Evolutionary conservation across 2,329 filamentous ascomycete genomes (phyloP).

Genomic region (Ceratocystis papillata): DNA sequence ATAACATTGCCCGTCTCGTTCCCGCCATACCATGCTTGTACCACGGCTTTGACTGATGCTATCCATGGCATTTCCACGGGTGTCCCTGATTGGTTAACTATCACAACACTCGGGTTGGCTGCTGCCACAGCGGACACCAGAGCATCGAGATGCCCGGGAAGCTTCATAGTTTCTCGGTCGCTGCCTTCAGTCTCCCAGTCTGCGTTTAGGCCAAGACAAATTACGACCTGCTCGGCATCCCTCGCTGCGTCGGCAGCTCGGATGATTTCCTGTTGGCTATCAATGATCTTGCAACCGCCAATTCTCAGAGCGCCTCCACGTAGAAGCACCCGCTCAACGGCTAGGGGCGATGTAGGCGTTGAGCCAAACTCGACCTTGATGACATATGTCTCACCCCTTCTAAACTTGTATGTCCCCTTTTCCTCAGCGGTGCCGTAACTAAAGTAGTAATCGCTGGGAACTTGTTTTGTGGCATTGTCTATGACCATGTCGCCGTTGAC

Average conservation of each 20-base stretch:
- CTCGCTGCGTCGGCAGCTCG: constrained; percentile 58
- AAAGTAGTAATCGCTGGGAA: constrained; percentile 53
- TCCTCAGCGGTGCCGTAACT: constrained; percentile 54
- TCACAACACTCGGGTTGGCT: constrained; percentile 57
- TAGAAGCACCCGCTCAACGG: constrained; percentile 41
- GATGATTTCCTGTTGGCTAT: constrained; percentile 48
- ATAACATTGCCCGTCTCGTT: constrained; percentile 76
- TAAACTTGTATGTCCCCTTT: constrained; percentile 46
- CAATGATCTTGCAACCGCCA: constrained; percentile 49
- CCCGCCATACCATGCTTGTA: constrained; percentile 80
- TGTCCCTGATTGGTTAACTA: constrained; percentile 69
- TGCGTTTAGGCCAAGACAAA: constrained; percentile 66
- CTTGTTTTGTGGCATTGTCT: constrained; percentile 55
- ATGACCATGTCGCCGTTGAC: constrained; percentile 53
- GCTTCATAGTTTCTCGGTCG: constrained; percentile 66
- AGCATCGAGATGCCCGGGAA: constrained; percentile 61
- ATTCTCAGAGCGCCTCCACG: constrained; percentile 52
- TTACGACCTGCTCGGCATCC: constrained; percentile 62
- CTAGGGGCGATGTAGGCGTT: constrained; percentile 46
- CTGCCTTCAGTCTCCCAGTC: constrained; percentile 74
- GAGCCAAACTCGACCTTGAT: constrained; percentile 51
- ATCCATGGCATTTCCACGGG: constrained; percentile 64
- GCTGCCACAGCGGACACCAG: constrained; percentile 56
- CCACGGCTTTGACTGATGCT: constrained; percentile 39
- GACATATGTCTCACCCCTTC: constrained; percentile 49